phyloP scores from a whole-genome alignment of 441 rosid species.

The Bruguiera hainesii region DNA sequence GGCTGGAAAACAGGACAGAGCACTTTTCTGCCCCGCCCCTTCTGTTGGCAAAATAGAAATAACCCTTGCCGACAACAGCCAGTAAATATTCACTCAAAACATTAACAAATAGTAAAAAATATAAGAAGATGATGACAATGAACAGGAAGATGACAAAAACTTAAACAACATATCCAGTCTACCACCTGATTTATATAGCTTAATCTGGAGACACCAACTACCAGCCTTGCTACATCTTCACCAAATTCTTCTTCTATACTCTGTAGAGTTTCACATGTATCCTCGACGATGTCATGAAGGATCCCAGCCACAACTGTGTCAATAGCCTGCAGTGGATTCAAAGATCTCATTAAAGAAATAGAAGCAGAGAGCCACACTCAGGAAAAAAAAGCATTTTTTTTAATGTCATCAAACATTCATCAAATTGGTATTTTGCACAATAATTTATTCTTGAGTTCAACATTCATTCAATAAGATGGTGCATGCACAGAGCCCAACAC shows the following conservation, averaged over 20 bases:
- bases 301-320: slow-evolving; percentile 71
- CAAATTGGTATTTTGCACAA: neutral
- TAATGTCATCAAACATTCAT: neutral
- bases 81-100: neutral
- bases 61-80: neutral
- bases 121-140: slow-evolving; percentile 1
- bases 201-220: slow-evolving; percentile 68
- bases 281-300: slow-evolving; percentile 71
- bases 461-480: no score
- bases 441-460: neutral
- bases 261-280: slow-evolving; percentile 45
- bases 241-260: slow-evolving; percentile 60
- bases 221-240: slow-evolving; percentile 59
- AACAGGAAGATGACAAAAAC: neutral
- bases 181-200: slow-evolving; percentile 70
- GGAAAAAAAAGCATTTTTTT: neutral
- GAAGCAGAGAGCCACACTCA: neutral
- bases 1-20: neutral
- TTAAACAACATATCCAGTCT: slow-evolving; percentile 2
- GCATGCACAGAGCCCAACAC: no score
- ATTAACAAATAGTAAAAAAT: neutral
- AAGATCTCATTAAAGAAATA: slow-evolving; percentile 4
- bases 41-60: neutral
- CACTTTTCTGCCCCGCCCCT: neutral
- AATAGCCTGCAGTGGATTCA: slow-evolving; percentile 42